phyloP scores from a whole-genome alignment of 176 grass and related monocot species.

The Oryza longistaminata region DNA sequence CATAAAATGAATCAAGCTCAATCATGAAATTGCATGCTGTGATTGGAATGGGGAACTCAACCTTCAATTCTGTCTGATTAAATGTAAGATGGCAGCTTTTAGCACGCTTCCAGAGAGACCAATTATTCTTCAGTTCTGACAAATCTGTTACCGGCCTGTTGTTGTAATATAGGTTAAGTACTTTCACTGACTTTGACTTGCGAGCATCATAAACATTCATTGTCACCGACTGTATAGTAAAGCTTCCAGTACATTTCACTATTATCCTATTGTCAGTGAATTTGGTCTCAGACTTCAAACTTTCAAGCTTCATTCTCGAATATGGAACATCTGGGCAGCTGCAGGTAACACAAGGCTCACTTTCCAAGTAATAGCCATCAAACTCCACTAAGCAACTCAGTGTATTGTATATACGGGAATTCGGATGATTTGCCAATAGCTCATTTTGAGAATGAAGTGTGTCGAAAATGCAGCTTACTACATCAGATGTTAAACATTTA shows the following conservation, averaged over 20 bases:
- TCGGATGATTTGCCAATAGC: constrained; percentile 97
- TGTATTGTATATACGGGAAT: constrained; percentile 88
- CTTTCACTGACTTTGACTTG: constrained; percentile 94
- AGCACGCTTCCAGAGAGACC: constrained; percentile 97
- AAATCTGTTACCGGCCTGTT: constrained; percentile 83
- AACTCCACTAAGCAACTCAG: constrained; percentile 93
- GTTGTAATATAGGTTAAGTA: constrained; percentile 95
- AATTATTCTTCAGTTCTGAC: constrained; percentile 97
- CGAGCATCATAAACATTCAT: constrained; percentile 99
- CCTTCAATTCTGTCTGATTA: constrained; percentile 91
- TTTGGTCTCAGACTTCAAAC: constrained; percentile 93
- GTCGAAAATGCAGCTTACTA: constrained; percentile 80
- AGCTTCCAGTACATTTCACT: constrained; percentile 97
- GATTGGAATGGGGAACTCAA: constrained; percentile 95
- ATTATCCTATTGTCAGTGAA: constrained; percentile 98
- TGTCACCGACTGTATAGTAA: constrained; percentile 88
- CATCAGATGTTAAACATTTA: constrained; percentile 78
- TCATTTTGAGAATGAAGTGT: constrained; percentile 96
- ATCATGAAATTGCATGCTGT: constrained; percentile 99
- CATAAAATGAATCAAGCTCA: constrained; percentile 97
- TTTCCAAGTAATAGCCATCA: constrained; percentile 96
- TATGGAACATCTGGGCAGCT: constrained; percentile 98
- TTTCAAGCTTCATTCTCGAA: constrained; percentile 92
- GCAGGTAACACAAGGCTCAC: constrained; percentile 96
- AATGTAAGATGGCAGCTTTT: constrained; percentile 94